A percentile compares a stretch with the other conserved stretches of the same genome.
Evolutionary conservation across 2,329 filamentous ascomycete genomes (phyloP).

Genomic region (Karstenula rhodostoma): DNA sequence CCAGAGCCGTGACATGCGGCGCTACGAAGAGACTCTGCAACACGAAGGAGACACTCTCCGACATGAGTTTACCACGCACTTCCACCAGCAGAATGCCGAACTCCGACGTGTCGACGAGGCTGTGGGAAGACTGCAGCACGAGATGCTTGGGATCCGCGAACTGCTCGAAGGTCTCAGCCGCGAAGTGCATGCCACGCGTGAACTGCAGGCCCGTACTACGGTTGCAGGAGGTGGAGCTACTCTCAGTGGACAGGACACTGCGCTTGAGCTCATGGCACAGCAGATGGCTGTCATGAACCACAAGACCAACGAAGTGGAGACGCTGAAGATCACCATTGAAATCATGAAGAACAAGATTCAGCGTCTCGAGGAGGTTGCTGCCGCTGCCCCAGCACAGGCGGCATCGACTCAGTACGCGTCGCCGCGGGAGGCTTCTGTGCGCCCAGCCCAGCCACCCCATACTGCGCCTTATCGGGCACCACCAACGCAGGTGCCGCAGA

Average conservation of each 20-base stretch:
- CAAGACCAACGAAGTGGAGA: constrained; percentile 57
- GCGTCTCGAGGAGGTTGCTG: constrained; percentile 45
- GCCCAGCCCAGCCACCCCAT: constrained; percentile 26
- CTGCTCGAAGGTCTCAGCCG: constrained; percentile 47
- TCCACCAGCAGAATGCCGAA: constrained; percentile 39
- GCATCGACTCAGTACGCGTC: constrained; percentile 20
- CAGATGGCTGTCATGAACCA: constrained; percentile 51
- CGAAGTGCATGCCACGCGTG: constrained; percentile 41
- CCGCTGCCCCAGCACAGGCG: constrained; percentile 17
- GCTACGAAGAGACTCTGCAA: constrained; percentile 35
- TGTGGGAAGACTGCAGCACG: constrained; percentile 50
- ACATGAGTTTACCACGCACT: constrained; percentile 43
- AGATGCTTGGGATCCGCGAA: constrained; percentile 50
- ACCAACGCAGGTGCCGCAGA: constrained; percentile 20
- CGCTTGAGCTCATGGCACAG: constrained; percentile 55
- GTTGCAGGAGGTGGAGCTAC: constrained; percentile 15
- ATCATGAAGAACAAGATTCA: constrained; percentile 58
- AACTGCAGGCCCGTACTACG: constrained; percentile 28
- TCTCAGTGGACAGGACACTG: constrained; percentile 41
- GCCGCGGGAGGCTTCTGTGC: constrained; percentile 23
- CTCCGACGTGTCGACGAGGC: constrained; percentile 52
- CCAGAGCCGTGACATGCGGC: constrained; percentile 42
- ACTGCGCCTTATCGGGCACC: constrained; percentile 21
- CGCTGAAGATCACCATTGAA: constrained; percentile 56
- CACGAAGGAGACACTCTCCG: constrained; percentile 49